Base-by-base conservation (phyloP, 345 rosid genomes). In the Mallotus nudiflorus region DNA sequence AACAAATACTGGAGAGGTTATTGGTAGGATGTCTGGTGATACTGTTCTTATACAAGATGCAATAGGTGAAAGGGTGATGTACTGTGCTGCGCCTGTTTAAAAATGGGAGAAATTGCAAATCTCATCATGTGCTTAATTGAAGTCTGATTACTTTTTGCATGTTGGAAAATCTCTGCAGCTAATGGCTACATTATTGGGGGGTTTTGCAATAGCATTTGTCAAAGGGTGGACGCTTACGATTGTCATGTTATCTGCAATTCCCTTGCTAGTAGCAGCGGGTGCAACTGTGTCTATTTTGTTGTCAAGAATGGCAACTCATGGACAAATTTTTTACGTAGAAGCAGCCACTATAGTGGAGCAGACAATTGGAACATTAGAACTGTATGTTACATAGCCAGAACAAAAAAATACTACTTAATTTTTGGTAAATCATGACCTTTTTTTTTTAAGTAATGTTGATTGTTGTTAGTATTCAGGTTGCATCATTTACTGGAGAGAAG, bases 291-390 rank as follows among this genome's bases (percentile, higher is more conserved):
- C 96, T 18, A 10, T 83, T 15, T 24, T 82, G 64, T 73, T 91
- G 12, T 65, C 88, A 25, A 87, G 76, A 80, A 80, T 71, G 68
- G 83, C 95, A 65, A 67, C 93, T 52, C 83, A 67, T 2, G 93
- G 97, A 60, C 91, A 88, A 73, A 77, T 25, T 52, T 93, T 96
- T 66, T 91, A 93, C 63, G 92, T 87, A 0, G 81, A 89, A 76
- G 96, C 98, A 35, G 88, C 97, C 4, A 50, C 73, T 56, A 82
- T 88, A 10, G 97, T 89, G 20, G 97, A 89, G 59, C 93, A 93
- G 74, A 87, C 92, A 0, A 82, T 89, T 59, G 88, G 98, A 49
- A 84, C 91, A 90, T 92, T 37, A 74, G 88, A 81, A 92, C 91
- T 39, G 97, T 91, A 85, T n/a, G 85, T 79, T 20, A 44, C 29